Evolutionary conservation across 768 basidiomycete genomes (phyloP), one percentile per base, ranked within the genome.

Genomic region (Tulasnella sp.): DNA sequence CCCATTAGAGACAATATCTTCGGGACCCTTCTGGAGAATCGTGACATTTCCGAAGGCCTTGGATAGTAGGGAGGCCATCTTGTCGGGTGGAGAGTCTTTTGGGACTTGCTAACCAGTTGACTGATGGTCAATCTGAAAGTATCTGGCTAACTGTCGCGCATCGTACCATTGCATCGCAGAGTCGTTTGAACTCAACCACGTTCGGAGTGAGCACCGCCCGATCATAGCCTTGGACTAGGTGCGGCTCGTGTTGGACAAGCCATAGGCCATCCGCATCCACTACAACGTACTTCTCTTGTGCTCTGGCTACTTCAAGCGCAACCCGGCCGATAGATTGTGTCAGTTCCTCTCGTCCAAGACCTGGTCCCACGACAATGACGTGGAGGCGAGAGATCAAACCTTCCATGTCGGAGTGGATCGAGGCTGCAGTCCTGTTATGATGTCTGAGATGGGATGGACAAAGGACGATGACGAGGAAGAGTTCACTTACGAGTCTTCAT

Each of bases 191-290:
- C 68, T 98, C 96, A 62, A 87, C 86, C 11, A 94, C 80, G 65
- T 98, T 98, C 0, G 96, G 96, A 0, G 96, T 98, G 53, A 99
- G 71, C 17, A 99, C 84, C 0, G 87, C 86, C 19, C 87, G 80
- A 19, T 84, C 78, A 69, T 97, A 96, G 0, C 93, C 94, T 63
- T 79, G 77, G 60, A 99, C 81, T 57, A 89, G 69, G 4, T 76
- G 72, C 1, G 84, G 74, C 49, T 92, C 83, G 65, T 85, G 77
- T 22, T 90, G 83, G 22, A 93, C 76, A 70, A 92, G 75, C 75
- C 78, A 89, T 17, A 99, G 78, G 1, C 85, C 91, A 68, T 99
- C 94, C 0, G 94, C 96, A 66, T 99, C 96, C 15, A 99, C 76
- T 17, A 98, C 92, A 62, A 98, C 74, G 69, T 84, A 94, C 82